Evolutionary conservation across 1,139 yeast species (phyloP).

Genomic region (Candida neerlandica): DNA sequence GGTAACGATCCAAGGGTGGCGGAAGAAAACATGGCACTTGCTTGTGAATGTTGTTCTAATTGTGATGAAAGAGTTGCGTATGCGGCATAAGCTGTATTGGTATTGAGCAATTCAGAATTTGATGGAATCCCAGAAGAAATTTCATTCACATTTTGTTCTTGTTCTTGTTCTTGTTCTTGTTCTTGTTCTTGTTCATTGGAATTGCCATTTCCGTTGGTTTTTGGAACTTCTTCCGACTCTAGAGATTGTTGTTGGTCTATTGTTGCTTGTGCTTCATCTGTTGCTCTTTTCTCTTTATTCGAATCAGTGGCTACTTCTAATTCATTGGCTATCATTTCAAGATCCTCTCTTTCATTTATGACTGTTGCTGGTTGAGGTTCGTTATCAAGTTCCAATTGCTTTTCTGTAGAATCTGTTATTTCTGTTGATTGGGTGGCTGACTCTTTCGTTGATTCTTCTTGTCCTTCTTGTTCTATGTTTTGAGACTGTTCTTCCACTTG

Average conservation of each 20-base stretch:
- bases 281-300: slow-evolving; percentile 13
- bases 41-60: slow-evolving; percentile 9
- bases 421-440: background rate
- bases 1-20: slow-evolving; percentile 64
- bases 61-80: slow-evolving; percentile 46
- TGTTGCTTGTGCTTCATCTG: slow-evolving; percentile 19
- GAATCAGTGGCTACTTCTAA: slow-evolving; percentile 22
- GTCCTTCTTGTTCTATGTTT: background rate
- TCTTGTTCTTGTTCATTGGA: background rate
- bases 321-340: slow-evolving; percentile 22
- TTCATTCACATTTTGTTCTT: background rate
- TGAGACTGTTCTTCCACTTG: background rate
- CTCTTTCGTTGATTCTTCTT: background rate
- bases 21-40: slow-evolving; percentile 39
- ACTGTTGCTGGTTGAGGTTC: background rate
- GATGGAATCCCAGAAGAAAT: slow-evolving; percentile 30
- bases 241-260: slow-evolving; percentile 4
- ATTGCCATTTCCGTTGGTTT: background rate
- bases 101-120: slow-evolving; percentile 45
- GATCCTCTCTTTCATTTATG: slow-evolving; percentile 19
- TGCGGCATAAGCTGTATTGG: slow-evolving; percentile 46
- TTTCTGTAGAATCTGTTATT: background rate
- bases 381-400: background rate
- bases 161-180: background rate
- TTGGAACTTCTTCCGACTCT: background rate